Percentiles rank a stretch among this genome's conserved stretches.
These are phyloP conservation scores for Aureobasidium mangrovei DNA, from an alignment of 2,329 filamentous ascomycete species.

Conservation along the genomic window DNA sequence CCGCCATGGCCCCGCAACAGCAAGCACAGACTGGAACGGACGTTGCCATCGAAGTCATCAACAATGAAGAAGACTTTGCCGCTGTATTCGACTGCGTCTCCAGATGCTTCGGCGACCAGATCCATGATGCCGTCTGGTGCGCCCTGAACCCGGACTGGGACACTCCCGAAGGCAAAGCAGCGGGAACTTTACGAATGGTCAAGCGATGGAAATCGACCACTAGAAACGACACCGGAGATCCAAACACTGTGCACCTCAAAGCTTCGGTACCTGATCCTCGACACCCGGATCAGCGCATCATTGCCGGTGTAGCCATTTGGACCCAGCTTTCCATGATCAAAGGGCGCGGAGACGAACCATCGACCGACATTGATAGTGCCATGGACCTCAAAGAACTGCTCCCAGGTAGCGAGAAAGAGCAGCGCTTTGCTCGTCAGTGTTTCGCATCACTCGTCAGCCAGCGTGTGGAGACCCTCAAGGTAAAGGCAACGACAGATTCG, in stretches of 20 bases:
- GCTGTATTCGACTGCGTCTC: slow-evolving; percentile 22
- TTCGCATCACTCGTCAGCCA: slow-evolving; percentile 37
- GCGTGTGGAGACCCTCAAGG: slow-evolving; percentile 35
- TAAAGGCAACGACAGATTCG: slow-evolving; percentile 31
- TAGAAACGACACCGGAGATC: slow-evolving; percentile 36
- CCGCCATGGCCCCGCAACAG: too few relatives aligned
- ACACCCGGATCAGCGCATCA: slow-evolving; percentile 20
- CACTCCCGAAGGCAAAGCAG: slow-evolving; percentile 36
- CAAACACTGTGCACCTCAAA: slow-evolving; percentile 47
- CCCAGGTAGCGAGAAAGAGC: slow-evolving; percentile 28
- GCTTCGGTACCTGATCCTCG: slow-evolving; percentile 38
- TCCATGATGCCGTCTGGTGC: slow-evolving; percentile 43
- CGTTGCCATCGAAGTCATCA: neutral
- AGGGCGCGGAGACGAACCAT: slow-evolving; percentile 38
- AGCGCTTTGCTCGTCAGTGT: slow-evolving; percentile 40
- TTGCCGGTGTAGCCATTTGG: slow-evolving; percentile 51
- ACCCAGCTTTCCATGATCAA: slow-evolving; percentile 42
- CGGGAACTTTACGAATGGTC: slow-evolving; percentile 31
- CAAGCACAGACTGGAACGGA: neutral
- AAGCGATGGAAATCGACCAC: slow-evolving; percentile 36
- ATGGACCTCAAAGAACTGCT: neutral
- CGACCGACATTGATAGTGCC: slow-evolving; percentile 29
- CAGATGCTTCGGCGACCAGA: slow-evolving; percentile 44
- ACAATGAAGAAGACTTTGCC: slow-evolving; percentile 5
- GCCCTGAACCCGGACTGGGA: slow-evolving; percentile 49